Evolutionary conservation across 73 alveolate genomes (phyloP).

Genomic region (Paramecium sonneborni): DNA sequence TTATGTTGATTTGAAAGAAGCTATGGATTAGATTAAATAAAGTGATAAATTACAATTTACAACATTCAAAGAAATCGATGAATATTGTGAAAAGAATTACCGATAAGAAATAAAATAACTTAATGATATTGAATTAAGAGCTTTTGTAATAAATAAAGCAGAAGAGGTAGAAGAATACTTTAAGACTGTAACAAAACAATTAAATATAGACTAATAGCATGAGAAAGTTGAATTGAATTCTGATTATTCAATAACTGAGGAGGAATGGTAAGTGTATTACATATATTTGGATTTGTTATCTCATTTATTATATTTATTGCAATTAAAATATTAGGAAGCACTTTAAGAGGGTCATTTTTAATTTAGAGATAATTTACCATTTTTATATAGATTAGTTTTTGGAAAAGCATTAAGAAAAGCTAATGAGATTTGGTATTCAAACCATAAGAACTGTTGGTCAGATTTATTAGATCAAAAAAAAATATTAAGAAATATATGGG

Average conservation of each 20-base stretch:
- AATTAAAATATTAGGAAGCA: background rate
- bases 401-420: constrained; percentile 62
- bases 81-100: constrained; percentile 11
- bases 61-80: background rate
- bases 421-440: constrained; percentile 47
- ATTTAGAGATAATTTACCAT: constrained; percentile 56
- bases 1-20: constrained; percentile 39
- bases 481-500: background rate
- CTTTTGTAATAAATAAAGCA: background rate
- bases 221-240: constrained; percentile 59
- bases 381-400: constrained; percentile 36
- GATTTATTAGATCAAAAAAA: background rate
- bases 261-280: constrained; percentile 63
- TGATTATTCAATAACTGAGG: constrained; percentile 48
- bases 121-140: constrained; percentile 27
- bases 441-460: background rate
- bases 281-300: constrained; percentile 39
- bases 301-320: background rate
- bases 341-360: background rate
- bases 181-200: background rate
- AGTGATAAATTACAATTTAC: background rate
- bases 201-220: constrained; percentile 33
- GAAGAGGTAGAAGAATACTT: background rate
- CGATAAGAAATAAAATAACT: background rate
- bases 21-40: background rate